Evolutionary conservation across 1,284 basidiomycete genomes (phyloP), one percentile per base, ranked within the genome.

Genomic region (Kwoniella shivajii): DNA sequence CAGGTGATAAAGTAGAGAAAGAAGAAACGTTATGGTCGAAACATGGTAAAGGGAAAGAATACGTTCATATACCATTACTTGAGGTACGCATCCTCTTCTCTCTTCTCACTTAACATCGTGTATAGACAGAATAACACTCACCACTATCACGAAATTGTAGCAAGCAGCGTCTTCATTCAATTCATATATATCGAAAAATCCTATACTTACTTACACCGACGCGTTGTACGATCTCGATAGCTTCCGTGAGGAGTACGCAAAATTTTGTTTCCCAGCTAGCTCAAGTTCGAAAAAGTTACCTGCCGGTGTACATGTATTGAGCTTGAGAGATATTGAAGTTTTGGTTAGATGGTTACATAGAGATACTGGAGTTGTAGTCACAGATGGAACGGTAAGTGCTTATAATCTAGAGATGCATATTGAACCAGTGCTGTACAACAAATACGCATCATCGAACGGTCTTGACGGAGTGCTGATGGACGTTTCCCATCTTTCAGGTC

Each of bases 301-400:
- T 2, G 22, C 49, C n/a, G 60, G 55, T 6, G 34, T 43, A 4
- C 54, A 62, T 20, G 42, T 37, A 31, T 56, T 70, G 43, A 65
- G 62, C 36, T 54, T 54, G 42, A 56, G 49, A 6, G 75, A 98
- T 72, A 73, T 84, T 11, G 83, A 82, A 53, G 83, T 94, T 2
- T 71, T 96, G 30, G 56, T 95, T 27, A 88, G 82, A 73, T 91
- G 86, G 74, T 78, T 98, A 36, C 83, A 87, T 66, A 82, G 94
- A 45, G 94, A 98, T 71, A 83, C 81, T 65, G 79, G 78, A 5
- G 80, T 83, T 0, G 62, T 93, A 4, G 80, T 88, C 0, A 77
- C 84, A 10, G 84, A 88, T 50, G 82, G 84, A 57, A 84, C 86
- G 53, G 89, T 90, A 60, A 64, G 84, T 54, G 1, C 2, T 39